Conservation (phyloP, 2,329 filamentous ascomycete species). For the Ceratocystis destructans region DNA sequence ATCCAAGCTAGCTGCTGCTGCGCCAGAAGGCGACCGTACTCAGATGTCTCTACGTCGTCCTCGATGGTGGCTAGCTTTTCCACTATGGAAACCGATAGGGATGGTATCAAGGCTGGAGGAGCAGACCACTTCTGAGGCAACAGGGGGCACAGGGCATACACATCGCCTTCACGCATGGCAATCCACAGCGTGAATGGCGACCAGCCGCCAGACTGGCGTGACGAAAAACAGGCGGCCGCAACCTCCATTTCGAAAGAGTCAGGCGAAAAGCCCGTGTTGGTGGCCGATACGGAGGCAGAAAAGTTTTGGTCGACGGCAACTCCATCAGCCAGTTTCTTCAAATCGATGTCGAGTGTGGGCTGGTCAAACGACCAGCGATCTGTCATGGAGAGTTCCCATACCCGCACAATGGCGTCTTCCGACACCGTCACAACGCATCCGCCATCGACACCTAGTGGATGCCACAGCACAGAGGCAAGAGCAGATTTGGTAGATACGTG, state of each 20-base stretch:
- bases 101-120: slow-evolving; percentile 61
- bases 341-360: slow-evolving; percentile 69
- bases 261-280: slow-evolving; percentile 71
- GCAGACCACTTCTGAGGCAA: slow-evolving; percentile 77
- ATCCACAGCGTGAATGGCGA: slow-evolving; percentile 93
- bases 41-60: slow-evolving; percentile 41
- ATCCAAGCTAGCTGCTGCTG: slow-evolving; percentile 56
- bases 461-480: slow-evolving; percentile 75
- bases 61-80: slow-evolving; percentile 53
- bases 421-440: slow-evolving; percentile 80
- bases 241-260: slow-evolving; percentile 91
- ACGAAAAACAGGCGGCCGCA: slow-evolving; percentile 68
- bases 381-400: slow-evolving; percentile 79
- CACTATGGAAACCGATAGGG: slow-evolving; percentile 69
- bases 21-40: slow-evolving; percentile 41
- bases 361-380: slow-evolving; percentile 80
- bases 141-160: slow-evolving; percentile 86
- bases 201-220: slow-evolving; percentile 63
- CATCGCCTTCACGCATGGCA: slow-evolving; percentile 84
- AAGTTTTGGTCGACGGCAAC: slow-evolving; percentile 73
- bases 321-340: slow-evolving; percentile 79
- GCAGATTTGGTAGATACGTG: slow-evolving; percentile 78
- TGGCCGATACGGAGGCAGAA: slow-evolving; percentile 56
- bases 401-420: slow-evolving; percentile 68
- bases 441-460: slow-evolving; percentile 73